phyloP scores from a whole-genome alignment of 441 rosid species.

The Corymbia calophylla region DNA sequence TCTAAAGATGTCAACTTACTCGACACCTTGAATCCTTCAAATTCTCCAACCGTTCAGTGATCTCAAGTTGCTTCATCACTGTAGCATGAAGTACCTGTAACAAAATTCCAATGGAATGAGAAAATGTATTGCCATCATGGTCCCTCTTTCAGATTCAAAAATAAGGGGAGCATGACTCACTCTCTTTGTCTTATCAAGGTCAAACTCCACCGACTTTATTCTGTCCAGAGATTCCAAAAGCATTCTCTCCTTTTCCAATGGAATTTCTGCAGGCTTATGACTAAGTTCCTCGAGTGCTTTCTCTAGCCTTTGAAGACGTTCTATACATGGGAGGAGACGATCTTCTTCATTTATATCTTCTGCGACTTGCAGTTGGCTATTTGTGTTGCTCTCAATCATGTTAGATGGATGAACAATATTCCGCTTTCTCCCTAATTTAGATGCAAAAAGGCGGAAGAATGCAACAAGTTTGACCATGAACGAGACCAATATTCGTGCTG shows the following conservation, averaged over 20 bases:
- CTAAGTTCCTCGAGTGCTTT: conserved; percentile 50
- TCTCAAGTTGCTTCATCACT: conserved; percentile 73
- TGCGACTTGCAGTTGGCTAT: conserved; percentile 19
- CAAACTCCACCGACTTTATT: conserved; percentile 80
- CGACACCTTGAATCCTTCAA: conserved; percentile 47
- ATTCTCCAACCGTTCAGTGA: conserved; percentile 47
- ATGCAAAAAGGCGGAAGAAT: conserved; percentile 28
- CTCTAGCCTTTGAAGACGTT: conserved; percentile 73
- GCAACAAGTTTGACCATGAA: conserved; percentile 47
- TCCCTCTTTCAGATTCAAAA: neutral
- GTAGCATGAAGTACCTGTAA: conserved; percentile 67
- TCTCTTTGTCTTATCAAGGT: conserved; percentile 86
- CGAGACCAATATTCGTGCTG: conserved; percentile 30
- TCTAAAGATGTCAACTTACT: conserved; percentile 35
- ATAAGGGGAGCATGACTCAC: conserved; percentile 28
- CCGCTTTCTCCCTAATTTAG: conserved; percentile 49
- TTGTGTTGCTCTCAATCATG: conserved; percentile 25
- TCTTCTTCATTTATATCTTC: conserved; percentile 39
- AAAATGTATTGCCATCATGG: neutral
- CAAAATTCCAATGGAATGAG: neutral
- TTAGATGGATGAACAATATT: conserved; percentile 40
- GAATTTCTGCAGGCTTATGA: conserved; percentile 63
- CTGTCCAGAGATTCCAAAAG: conserved; percentile 78
- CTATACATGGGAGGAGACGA: conserved; percentile 49
- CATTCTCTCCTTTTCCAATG: conserved; percentile 76